phyloP scores from a whole-genome alignment of 129 eudicot genomes.

The Kitagawia praeruptora region DNA sequence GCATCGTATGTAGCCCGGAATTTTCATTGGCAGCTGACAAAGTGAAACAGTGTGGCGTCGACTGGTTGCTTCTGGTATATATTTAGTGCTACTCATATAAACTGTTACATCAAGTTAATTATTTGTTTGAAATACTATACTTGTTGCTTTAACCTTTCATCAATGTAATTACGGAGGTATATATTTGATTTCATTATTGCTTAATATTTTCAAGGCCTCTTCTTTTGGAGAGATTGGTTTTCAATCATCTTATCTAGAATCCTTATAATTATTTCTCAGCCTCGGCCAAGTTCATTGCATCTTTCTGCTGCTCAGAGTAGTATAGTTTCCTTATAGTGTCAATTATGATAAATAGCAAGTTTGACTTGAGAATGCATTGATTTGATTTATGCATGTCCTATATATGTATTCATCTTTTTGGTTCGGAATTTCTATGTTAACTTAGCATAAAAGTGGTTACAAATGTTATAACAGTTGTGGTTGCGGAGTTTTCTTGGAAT shows the following conservation, averaged over 20 bases:
- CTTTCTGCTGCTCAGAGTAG: neutral
- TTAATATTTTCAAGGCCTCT: neutral
- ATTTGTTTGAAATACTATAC: no score
- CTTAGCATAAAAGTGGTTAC: neutral
- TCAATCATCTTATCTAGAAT: neutral
- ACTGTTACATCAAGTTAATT: neutral
- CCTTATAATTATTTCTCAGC: neutral
- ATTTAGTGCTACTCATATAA: neutral
- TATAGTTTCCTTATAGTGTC: neutral
- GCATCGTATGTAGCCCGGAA: neutral
- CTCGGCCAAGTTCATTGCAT: neutral
- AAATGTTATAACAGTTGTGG: neutral
- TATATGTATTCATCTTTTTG: neutral
- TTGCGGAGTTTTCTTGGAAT: neutral
- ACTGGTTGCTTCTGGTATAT: neutral
- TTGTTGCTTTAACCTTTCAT: neutral
- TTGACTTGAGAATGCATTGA: neutral
- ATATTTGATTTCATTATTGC: neutral
- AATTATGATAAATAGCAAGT: neutral
- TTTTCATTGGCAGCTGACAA: neutral
- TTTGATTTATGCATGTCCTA: neutral
- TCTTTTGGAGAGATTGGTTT: neutral
- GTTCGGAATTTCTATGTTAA: neutral
- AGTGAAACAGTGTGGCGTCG: neutral
- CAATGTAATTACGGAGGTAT: neutral